A percentile compares a stretch with the other conserved stretches of the same genome.
phyloP scores from a whole-genome alignment of 345 rosid species.

The Stellera chamaejasme region DNA sequence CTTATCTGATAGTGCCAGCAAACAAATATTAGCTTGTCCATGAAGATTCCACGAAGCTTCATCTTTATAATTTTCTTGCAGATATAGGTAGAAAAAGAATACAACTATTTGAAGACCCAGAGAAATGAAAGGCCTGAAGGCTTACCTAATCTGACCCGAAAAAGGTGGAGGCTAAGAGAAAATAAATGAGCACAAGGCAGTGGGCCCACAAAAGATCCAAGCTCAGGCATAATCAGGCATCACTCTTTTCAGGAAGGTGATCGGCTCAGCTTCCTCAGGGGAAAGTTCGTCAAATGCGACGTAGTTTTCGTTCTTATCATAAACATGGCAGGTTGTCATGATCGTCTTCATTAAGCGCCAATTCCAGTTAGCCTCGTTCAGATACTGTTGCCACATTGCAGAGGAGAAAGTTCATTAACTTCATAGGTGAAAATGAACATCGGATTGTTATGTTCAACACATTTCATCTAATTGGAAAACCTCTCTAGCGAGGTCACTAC shows the following conservation, averaged over 20 bases:
- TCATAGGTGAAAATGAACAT: not conserved
- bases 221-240: slow-evolving; percentile 64
- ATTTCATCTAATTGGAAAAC: too few relatives aligned
- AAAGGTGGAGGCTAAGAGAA: slow-evolving; percentile 11
- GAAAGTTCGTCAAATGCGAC: slow-evolving; percentile 61
- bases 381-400: slow-evolving; percentile 41
- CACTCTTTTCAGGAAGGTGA: slow-evolving; percentile 60
- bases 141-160: slow-evolving; percentile 17
- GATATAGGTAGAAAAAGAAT: slow-evolving; percentile 4
- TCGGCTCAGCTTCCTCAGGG: slow-evolving; percentile 60
- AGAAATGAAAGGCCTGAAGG: slow-evolving; percentile 7
- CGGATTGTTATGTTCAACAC: too few relatives aligned
- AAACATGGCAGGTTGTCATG: slow-evolving; percentile 85
- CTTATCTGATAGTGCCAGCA: not conserved
- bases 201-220: slow-evolving; percentile 7
- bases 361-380: slow-evolving; percentile 79
- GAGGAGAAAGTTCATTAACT: not conserved
- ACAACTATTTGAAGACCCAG: not conserved
- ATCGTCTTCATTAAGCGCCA: slow-evolving; percentile 95
- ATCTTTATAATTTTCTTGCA: slow-evolving; percentile 8
- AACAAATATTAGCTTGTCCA: not conserved
- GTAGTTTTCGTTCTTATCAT: slow-evolving; percentile 58
- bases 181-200: slow-evolving; percentile 11
- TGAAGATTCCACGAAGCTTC: slow-evolving; percentile 18
- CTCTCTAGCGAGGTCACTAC: too few relatives aligned